Evolutionary conservation across 345 rosid genomes (phyloP).

Genomic region (Gossypium thurberi): DNA sequence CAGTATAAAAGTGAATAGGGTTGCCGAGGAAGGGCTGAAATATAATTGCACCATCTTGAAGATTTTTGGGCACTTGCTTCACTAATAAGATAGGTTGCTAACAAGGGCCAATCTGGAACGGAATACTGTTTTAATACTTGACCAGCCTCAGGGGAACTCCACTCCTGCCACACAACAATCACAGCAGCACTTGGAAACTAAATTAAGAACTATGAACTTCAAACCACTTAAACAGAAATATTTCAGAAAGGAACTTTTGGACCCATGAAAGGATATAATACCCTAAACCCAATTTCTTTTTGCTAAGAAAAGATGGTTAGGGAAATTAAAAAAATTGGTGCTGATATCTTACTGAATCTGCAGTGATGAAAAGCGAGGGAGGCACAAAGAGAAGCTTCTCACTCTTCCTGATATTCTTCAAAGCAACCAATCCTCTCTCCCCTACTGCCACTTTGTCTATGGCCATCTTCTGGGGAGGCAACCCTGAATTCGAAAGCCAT

Average conservation of each 20-base stretch:
- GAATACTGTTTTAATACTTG: constrained; percentile 58
- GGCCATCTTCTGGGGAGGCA: constrained; percentile 83
- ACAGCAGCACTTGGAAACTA: background rate
- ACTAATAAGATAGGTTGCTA: constrained; percentile 79
- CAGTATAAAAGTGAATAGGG: constrained; percentile 94
- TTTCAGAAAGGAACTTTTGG: background rate
- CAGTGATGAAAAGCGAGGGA: constrained; percentile 73
- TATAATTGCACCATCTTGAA: constrained; percentile 86
- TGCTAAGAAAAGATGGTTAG: no score
- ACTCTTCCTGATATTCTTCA: constrained; percentile 71
- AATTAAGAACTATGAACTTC: background rate
- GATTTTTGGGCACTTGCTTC: constrained; percentile 70
- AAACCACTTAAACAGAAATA: background rate
- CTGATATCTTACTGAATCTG: constrained; percentile 57
- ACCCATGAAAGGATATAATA: background rate
- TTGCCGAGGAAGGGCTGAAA: constrained; percentile 79
- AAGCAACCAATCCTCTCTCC: constrained; percentile 86
- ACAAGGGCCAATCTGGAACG: constrained; percentile 94
- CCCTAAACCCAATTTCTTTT: no score
- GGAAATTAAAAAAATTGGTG: background rate
- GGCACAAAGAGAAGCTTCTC: constrained; percentile 94
- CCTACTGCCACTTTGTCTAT: constrained; percentile 75
- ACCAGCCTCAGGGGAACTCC: constrained; percentile 73
- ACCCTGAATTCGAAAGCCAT: constrained; percentile 77
- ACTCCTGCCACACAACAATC: constrained; percentile 40